Evolutionary conservation across 345 rosid species (phyloP).

Genomic region (rapeseed (Brassica napus)): Da-Ae NC_063436.1:25086001-25086500

Average conservation of each 20-base stretch:
- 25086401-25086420: conserved; percentile 30
- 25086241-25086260: conserved; percentile 15
- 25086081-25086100: conserved; percentile 33
- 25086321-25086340: conserved; percentile 35
- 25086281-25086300: not conserved
- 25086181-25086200: conserved; percentile 9
- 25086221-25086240: conserved; percentile 27
- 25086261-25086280: conserved; percentile 15
- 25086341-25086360: conserved; percentile 24
- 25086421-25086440: conserved; percentile 23
- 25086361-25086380: not conserved
- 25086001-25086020: conserved; percentile 16
- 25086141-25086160: conserved; percentile 41
- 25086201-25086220: not conserved
- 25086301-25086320: conserved; percentile 23
- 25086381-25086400: conserved; percentile 12
- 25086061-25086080: conserved; percentile 16
- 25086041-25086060: conserved; percentile 14
- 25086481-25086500: conserved; percentile 37
- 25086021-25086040: conserved; percentile 41
- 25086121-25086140: conserved; percentile 33
- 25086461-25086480: conserved; percentile 7
- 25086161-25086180: not conserved
- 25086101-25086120: not conserved
- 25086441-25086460: conserved; percentile 5